Base-by-base conservation (phyloP, 257 asterid genomes). In the Solanum verrucosum region DNA sequence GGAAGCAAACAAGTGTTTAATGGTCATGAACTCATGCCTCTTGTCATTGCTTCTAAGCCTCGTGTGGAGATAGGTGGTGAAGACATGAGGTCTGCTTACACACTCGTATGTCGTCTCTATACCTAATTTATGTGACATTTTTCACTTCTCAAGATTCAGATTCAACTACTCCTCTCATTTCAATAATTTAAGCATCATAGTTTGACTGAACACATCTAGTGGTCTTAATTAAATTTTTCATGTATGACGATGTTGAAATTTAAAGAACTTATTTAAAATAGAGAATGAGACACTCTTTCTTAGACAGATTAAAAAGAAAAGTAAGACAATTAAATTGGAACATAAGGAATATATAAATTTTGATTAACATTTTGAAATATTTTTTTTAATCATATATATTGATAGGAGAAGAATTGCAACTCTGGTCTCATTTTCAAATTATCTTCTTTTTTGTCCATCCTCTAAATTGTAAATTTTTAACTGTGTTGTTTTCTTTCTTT, bases 1-100 rank as follows among this genome's bases (percentile, higher is more conserved):
- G 25, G 84, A 49, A 93, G 91, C 93, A 92, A 91, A 84, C 93
- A 91, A 83, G 98, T 96, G 7, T 89, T 59, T n/a, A 96, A 96
- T 86, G 98, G 99, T 34, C 96, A 93, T 67, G 97, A 96, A 87
- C 94, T 96, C 91, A 93, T 93, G 98, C 99, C 98, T 9, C 75
- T 92, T 38, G 73, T 89, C 88, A 87, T 94, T 90, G 34, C 84
- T 73, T 31, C 93, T 35, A 95, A 91, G 67, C 99, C 98, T 4
- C 92, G 96, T 4, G 98, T 95, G 49, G 94, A 96, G 23, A 92
- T 96, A 5, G 99, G 98, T 3, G 98, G 99, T 0, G 96, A 92
- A 70, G 99, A 96, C 93, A 87, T 96, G 94, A 93, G 98, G 87
- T 89, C 93, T 56, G 95, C 98, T 89, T 96, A 94, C 90, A 96